Conservation (phyloP, 1,284 basidiomycete genomes). For the Ganoderma resinaceum region DNA sequence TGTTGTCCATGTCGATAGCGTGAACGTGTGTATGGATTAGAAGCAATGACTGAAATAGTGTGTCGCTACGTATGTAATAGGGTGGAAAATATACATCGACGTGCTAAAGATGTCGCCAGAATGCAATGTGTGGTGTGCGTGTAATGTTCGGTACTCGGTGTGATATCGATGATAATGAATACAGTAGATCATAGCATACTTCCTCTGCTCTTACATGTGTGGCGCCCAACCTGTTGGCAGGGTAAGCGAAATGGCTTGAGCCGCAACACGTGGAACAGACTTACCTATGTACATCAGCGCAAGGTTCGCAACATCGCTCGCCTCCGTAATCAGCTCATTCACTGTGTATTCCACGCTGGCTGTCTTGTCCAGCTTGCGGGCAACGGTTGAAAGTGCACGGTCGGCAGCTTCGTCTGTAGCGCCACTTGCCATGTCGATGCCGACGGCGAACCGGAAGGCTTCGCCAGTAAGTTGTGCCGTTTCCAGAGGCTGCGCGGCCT, state of each 20-base stretch:
- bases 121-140: conserved; percentile 5
- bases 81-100: conserved; percentile 3
- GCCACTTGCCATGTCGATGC: conserved; percentile 67
- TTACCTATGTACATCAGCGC: conserved; percentile 81
- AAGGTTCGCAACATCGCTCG: conserved; percentile 81
- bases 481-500: conserved; percentile 42
- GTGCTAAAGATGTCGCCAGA: not conserved
- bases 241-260: not conserved
- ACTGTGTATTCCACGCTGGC: conserved; percentile 94
- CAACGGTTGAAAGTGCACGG: conserved; percentile 82
- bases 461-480: conserved; percentile 33
- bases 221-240: conserved; percentile 29
- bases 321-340: conserved; percentile 92
- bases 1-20: conserved; percentile 5
- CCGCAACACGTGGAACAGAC: conserved; percentile 29
- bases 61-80: not conserved
- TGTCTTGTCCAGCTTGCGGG: conserved; percentile 82
- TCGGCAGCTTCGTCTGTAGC: conserved; percentile 89
- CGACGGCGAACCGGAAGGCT: conserved; percentile 48
- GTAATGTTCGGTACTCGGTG: not conserved
- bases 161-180: not conserved
- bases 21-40: not conserved
- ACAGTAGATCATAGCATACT: not conserved
- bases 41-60: not conserved
- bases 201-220: conserved; percentile 20